A percentile compares a stretch with the other conserved stretches of the same genome.
Conservation (phyloP, 2,329 filamentous ascomycete genomes). For the Neofusicoccum cordaticola region DNA sequence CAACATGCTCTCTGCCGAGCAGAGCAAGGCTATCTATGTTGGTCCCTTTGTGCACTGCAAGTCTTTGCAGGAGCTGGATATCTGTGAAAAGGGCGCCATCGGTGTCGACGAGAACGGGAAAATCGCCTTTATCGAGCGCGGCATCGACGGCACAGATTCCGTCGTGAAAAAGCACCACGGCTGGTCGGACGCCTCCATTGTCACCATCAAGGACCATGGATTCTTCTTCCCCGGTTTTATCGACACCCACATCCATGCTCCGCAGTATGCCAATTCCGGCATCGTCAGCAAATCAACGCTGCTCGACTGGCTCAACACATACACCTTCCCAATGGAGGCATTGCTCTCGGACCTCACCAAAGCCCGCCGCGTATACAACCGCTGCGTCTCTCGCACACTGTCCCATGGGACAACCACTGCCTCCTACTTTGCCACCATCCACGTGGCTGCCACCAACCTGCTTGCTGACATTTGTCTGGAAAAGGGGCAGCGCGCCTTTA, state of each 20-base stretch:
- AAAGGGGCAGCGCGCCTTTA: slow-evolving; percentile 81
- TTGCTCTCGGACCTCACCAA: slow-evolving; percentile 64
- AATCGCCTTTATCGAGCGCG: slow-evolving; percentile 48
- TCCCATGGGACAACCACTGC: slow-evolving; percentile 90
- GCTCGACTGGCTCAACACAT: slow-evolving; percentile 87
- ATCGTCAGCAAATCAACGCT: slow-evolving; percentile 93
- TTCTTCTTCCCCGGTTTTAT: slow-evolving; percentile 87
- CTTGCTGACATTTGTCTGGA: slow-evolving; percentile 79
- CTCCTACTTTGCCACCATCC: slow-evolving; percentile 89
- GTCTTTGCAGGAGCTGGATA: slow-evolving; percentile 48
- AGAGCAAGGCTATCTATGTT: slow-evolving; percentile 45
- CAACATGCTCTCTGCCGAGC: neutral
- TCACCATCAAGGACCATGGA: slow-evolving; percentile 47
- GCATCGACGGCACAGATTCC: slow-evolving; percentile 26
- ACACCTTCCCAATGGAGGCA: slow-evolving; percentile 90
- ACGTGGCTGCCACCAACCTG: slow-evolving; percentile 85
- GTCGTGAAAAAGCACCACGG: slow-evolving; percentile 27
- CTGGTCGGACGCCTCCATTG: slow-evolving; percentile 42
- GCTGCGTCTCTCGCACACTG: slow-evolving; percentile 75
- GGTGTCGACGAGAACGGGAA: slow-evolving; percentile 53
- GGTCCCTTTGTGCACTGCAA: slow-evolving; percentile 62
- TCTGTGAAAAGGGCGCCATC: slow-evolving; percentile 46
- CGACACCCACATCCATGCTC: slow-evolving; percentile 92
- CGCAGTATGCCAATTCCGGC: slow-evolving; percentile 91
- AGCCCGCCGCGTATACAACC: slow-evolving; percentile 71